A percentile compares a stretch with the other conserved stretches of the same genome.
phyloP scores from a whole-genome alignment of 164 flowering plant species.

The Magnolia kwangsiensis region DNA sequence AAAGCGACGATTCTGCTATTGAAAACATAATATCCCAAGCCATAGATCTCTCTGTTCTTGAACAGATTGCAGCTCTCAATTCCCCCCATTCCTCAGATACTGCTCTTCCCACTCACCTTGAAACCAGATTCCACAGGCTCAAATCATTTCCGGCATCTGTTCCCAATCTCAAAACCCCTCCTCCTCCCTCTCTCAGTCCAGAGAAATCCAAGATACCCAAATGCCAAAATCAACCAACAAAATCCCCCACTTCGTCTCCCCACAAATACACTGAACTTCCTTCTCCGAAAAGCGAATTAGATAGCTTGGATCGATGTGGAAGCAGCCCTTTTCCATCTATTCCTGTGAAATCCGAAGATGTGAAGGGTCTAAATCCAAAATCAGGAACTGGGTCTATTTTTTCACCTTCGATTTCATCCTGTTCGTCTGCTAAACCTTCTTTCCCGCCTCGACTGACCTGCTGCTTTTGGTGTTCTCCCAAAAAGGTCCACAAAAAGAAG shows the following conservation, averaged over 20 bases:
- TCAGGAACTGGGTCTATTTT: conserved; percentile 12
- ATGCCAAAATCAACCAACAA: conserved; percentile 1
- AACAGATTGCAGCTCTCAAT: conserved; percentile 64
- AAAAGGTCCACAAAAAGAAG: conserved; percentile 31
- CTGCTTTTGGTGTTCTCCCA: conserved; percentile 59
- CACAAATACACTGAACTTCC: not conserved
- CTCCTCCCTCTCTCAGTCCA: not conserved
- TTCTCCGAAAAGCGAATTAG: not conserved
- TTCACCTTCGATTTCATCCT: conserved; percentile 14
- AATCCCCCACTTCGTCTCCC: conserved; percentile 9
- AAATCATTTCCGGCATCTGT: conserved; percentile 52
- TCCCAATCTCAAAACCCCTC: conserved; percentile 4
- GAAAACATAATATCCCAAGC: conserved; percentile 62
- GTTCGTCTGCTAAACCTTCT: conserved; percentile 18
- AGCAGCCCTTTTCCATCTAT: not conserved
- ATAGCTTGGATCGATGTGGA: not conserved
- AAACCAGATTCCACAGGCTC: conserved; percentile 61
- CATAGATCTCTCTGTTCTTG: conserved; percentile 51
- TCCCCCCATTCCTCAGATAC: conserved; percentile 50
- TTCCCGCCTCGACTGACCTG: conserved; percentile 43
- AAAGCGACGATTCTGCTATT: conserved; percentile 51
- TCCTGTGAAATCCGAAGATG: not conserved
- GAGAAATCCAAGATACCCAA: not conserved
- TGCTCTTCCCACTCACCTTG: conserved; percentile 53
- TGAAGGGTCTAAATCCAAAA: conserved; percentile 6